phyloP scores from a whole-genome alignment of 1,139 yeast species.

The Kodamaea arcana region DNA sequence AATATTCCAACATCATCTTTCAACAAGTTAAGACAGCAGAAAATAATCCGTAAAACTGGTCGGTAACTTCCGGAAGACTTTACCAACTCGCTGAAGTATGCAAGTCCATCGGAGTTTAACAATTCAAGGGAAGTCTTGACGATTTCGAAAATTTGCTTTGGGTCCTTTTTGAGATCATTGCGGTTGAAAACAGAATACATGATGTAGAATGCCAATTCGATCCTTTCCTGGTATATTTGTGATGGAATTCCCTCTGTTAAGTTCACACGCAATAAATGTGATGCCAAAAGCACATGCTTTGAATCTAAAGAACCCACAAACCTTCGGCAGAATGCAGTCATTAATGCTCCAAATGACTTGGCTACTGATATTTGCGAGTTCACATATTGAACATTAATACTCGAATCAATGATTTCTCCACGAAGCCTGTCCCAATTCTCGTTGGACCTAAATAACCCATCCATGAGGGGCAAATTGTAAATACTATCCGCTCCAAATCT shows the following conservation, averaged over 20 bases:
- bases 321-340: slow-evolving; percentile 58
- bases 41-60: slow-evolving; percentile 57
- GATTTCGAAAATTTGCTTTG: slow-evolving; percentile 32
- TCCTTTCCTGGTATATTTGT: slow-evolving; percentile 52
- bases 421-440: slow-evolving; percentile 49
- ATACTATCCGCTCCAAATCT: slow-evolving; percentile 51
- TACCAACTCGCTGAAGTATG: slow-evolving; percentile 40
- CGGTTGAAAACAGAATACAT: slow-evolving; percentile 43
- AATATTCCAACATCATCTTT: slow-evolving; percentile 38
- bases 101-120: slow-evolving; percentile 43
- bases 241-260: slow-evolving; percentile 51
- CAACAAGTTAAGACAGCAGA: slow-evolving; percentile 45
- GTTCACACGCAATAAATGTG: slow-evolving; percentile 49
- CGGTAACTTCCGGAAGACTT: slow-evolving; percentile 35
- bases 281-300: slow-evolving; percentile 41
- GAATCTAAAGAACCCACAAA: slow-evolving; percentile 30
- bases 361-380: slow-evolving; percentile 67
- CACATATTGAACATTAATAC: slow-evolving; percentile 60
- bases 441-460: slow-evolving; percentile 47
- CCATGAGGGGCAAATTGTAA: slow-evolving; percentile 64
- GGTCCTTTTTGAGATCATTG: slow-evolving; percentile 20
- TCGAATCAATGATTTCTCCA: slow-evolving; percentile 53
- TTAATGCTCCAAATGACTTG: slow-evolving; percentile 72
- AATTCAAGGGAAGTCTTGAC: slow-evolving; percentile 40
- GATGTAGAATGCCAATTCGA: slow-evolving; percentile 68